Evolutionary conservation across 495 filamentous ascomycete species (phyloP).

Genomic region (Neurospora sp.): DNA sequence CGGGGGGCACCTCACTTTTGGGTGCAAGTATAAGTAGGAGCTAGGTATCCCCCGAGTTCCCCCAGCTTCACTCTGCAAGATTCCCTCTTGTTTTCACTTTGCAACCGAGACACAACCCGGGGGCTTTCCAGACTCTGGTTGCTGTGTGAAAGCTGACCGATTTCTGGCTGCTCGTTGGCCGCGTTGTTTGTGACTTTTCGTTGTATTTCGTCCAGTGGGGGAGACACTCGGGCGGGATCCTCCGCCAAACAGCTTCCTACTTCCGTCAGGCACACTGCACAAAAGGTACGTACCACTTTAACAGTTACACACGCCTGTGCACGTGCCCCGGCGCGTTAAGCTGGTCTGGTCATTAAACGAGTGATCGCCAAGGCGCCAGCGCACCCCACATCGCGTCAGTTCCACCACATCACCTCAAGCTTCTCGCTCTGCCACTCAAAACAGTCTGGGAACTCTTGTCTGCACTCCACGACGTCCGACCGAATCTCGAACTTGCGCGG

Average conservation of each 20-base stretch:
- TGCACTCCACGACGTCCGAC: neutral
- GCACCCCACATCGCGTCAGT: neutral
- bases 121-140: neutral
- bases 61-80: neutral
- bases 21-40: conserved; percentile 20
- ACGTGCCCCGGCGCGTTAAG: neutral
- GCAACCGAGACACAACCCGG: neutral
- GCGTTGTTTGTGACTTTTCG: conserved; percentile 3
- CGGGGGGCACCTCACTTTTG: conserved; percentile 2
- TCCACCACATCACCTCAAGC: neutral
- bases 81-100: neutral
- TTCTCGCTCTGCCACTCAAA: neutral
- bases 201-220: neutral
- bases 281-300: neutral
- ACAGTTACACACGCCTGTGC: neutral
- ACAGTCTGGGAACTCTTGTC: neutral
- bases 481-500: neutral
- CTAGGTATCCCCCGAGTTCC: conserved; percentile 8
- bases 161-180: conserved; percentile 5
- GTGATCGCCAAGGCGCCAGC: neutral
- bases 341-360: neutral
- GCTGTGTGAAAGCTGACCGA: conserved; percentile 1
- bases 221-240: neutral
- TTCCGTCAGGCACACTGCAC: neutral
- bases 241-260: neutral